phyloP scores from a whole-genome alignment of 768 basidiomycete genomes.

The Tylopilus sp. region DNA sequence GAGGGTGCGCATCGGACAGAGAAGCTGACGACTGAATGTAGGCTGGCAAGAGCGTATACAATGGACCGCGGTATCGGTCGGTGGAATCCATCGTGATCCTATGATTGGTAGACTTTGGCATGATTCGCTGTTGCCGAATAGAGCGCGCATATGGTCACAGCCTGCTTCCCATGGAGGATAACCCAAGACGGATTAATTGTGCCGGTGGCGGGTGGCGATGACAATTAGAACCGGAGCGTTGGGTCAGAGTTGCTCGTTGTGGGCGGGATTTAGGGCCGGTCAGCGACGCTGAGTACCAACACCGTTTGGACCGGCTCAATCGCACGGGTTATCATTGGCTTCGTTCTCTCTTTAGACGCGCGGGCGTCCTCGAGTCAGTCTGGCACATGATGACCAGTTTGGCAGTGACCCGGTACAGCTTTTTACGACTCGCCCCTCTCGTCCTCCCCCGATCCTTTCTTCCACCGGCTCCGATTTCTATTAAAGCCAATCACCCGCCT shows the following conservation, averaged over 20 bases:
- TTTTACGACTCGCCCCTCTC: constrained; percentile 45
- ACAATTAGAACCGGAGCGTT: constrained; percentile 24
- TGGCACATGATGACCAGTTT: constrained; percentile 37
- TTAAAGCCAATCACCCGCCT: constrained; percentile 30
- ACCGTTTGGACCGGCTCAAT: too few relatives aligned
- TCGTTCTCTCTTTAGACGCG: too few relatives aligned
- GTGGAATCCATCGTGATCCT: constrained; percentile 57
- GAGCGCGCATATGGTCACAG: constrained; percentile 18
- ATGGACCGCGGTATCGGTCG: constrained; percentile 67
- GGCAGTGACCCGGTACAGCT: constrained; percentile 27
- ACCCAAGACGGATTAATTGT: constrained; percentile 17
- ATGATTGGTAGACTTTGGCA: constrained; percentile 32
- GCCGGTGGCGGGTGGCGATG: constrained; percentile 34
- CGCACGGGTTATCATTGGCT: too few relatives aligned
- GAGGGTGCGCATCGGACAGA: constrained; percentile 19
- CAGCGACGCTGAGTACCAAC: neutral
- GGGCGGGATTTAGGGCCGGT: constrained; percentile 20
- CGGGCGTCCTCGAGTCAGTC: constrained; percentile 36
- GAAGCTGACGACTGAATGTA: constrained; percentile 34
- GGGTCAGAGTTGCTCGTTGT: constrained; percentile 12
- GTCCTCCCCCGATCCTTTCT: constrained; percentile 28
- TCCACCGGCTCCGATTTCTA: constrained; percentile 35
- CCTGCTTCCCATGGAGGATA: constrained; percentile 8
- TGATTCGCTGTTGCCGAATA: constrained; percentile 10
- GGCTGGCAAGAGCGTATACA: constrained; percentile 86